These are phyloP conservation scores for Mycena indigotica DNA, from an alignment of 768 basidiomycete species.

Conservation along the genomic window DNA sequence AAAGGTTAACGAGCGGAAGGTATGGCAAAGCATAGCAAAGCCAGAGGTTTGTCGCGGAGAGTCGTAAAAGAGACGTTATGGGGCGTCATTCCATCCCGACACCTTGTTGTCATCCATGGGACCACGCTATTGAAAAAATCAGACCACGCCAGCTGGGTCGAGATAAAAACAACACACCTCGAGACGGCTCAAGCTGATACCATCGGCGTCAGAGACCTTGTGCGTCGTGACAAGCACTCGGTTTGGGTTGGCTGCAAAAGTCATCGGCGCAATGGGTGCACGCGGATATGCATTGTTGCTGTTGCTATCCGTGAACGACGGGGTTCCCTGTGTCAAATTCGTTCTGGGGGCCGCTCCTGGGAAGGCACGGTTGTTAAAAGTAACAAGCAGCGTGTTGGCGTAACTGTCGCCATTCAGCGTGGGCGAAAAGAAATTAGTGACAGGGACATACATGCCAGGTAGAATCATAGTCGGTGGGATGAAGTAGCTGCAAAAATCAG, in stretches of 20 bases:
- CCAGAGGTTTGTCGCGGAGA: not conserved
- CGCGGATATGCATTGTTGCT: constrained; percentile 1
- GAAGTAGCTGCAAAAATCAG: not conserved
- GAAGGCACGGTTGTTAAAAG: constrained; percentile 20
- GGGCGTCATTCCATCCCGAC: not conserved
- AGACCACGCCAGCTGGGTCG: not conserved
- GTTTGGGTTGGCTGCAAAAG: constrained; percentile 16
- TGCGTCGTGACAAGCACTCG: constrained; percentile 11
- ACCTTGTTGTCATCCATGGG: not conserved
- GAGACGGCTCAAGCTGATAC: constrained; percentile 13
- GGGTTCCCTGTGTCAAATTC: constrained; percentile 1
- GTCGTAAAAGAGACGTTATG: not conserved
- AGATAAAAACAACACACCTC: constrained; percentile 3
- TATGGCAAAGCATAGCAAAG: not conserved
- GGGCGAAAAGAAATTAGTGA: not conserved
- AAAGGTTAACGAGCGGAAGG: not conserved
- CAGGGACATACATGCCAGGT: constrained; percentile 13
- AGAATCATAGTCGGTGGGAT: constrained; percentile 13
- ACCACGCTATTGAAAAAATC: not conserved
- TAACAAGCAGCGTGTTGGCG: constrained; percentile 20
- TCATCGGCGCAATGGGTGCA: constrained; percentile 6
- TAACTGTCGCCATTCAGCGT: not conserved
- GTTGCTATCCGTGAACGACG: constrained; percentile 5
- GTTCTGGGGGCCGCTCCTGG: not conserved
- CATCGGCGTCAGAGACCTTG: constrained; percentile 9